Evolutionary conservation across 1,284 basidiomycete genomes (phyloP), one percentile per base, ranked within the genome.

Genomic region (Meripilus lineatus): DNA sequence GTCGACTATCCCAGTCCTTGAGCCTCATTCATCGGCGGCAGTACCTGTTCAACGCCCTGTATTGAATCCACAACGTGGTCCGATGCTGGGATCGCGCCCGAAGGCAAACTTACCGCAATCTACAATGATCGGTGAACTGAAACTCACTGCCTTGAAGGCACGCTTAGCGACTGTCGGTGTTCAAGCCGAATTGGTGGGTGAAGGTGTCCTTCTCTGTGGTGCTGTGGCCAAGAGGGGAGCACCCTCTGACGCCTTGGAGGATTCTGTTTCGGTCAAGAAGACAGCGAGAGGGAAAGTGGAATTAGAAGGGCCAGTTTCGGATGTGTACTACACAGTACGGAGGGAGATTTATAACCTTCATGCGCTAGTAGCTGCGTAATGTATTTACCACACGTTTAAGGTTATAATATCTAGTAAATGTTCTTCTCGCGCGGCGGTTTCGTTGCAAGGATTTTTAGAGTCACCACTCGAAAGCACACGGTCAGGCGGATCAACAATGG

Each of bases 71-170:
- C 53, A 62, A 22, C 59, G 58, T 43, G 63, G 65, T 21, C 73
- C 68, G 22, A 67, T 72, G 22, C 71, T 87, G 18, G 84, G 83
- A n/a, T 75, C 76, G 15, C 75, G 82, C 22, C 74, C 77, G 6
- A 66, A 69, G 24, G 69, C 71, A 25, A 68, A 79, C 2, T 70
- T 93, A 3, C 89, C 90, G 1, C 79, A 84, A 47, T 93, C 93
- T 0, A 88, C 93, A 6, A 94, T 95, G 82, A 95, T 98, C 48
- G 94, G 94, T 36, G 94, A 97, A 59, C 76, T 97, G 35, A 93
- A 93, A 58, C 73, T 98, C 22, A 91, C 90, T 0, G 77, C 80
- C 2, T 75, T 98, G 33, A 95, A 95, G 65, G 63, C 81, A 13
- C 79, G 85, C 6, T 71, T 98, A 13, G 74, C 80, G 2, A 64